These are phyloP conservation scores for Trypanosoma cruzi DNA, from an alignment of 208 protist species.

Conservation along the genomic window DNA sequence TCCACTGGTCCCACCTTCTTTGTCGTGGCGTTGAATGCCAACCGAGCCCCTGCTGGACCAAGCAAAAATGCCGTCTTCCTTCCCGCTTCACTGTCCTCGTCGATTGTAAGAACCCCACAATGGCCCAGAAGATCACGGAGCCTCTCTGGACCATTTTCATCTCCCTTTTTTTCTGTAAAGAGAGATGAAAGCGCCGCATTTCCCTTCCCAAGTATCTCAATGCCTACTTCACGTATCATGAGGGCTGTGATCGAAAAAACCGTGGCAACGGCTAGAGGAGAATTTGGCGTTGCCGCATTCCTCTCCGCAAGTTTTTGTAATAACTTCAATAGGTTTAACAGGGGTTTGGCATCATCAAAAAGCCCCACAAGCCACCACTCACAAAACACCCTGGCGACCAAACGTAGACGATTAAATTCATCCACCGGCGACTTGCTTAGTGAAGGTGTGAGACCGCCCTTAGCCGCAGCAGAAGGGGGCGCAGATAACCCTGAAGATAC, in stretches of 20 bases:
- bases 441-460: neutral
- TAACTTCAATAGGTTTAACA: constrained; percentile 25
- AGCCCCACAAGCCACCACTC: constrained; percentile 38
- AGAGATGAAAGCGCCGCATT: constrained; percentile 11
- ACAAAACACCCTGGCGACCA: constrained; percentile 25
- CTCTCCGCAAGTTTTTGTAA: constrained; percentile 14
- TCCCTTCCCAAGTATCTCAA: constrained; percentile 25
- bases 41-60: constrained; percentile 12
- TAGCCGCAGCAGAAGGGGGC: neutral
- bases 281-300: neutral
- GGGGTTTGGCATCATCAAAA: constrained; percentile 17
- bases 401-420: constrained; percentile 25
- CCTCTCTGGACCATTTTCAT: neutral
- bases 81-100: neutral
- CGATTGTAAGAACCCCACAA: neutral
- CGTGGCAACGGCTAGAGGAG: constrained; percentile 5
- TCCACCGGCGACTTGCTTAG: constrained; percentile 13
- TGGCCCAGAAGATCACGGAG: constrained; percentile 14
- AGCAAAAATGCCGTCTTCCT: constrained; percentile 16
- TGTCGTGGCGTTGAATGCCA: constrained; percentile 16
- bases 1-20: constrained; percentile 15
- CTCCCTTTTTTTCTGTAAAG: neutral
- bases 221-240: constrained; percentile 29
- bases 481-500: neutral
- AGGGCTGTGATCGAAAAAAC: constrained; percentile 19